Percentiles rank a stretch among this genome's conserved stretches.
These are phyloP conservation scores for Allium cepa DNA, from an alignment of 106 monocot genomes.

Conservation along the genomic window DNA sequence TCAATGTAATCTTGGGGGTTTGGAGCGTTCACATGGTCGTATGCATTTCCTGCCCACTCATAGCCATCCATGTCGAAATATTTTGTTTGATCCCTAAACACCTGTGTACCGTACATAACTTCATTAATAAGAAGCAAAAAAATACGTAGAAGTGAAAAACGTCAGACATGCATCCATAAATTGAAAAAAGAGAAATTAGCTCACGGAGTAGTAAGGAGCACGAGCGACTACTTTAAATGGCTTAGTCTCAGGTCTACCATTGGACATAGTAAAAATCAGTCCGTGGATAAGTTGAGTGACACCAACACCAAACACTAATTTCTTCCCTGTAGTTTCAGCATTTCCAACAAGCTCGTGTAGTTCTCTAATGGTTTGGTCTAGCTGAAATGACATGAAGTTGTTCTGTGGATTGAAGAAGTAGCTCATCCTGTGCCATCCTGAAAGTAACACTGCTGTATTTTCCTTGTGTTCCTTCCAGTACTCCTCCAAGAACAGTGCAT, in stretches of 20 bases:
- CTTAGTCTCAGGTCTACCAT: not conserved
- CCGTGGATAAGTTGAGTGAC: constrained; percentile 70
- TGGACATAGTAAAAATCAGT: constrained; percentile 45
- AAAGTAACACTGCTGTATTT: constrained; percentile 35
- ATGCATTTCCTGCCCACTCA: constrained; percentile 43
- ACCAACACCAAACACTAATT: constrained; percentile 53
- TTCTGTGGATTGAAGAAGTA: constrained; percentile 22
- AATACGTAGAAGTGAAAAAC: not conserved
- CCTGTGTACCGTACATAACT: constrained; percentile 11
- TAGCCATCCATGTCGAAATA: constrained; percentile 36
- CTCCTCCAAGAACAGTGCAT: constrained; percentile 61
- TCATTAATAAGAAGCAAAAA: not conserved
- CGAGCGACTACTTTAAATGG: constrained; percentile 52
- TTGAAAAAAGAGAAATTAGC: not conserved
- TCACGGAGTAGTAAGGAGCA: constrained; percentile 48
- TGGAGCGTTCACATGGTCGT: constrained; percentile 22
- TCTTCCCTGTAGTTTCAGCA: constrained; percentile 38
- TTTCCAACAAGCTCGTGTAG: constrained; percentile 64
- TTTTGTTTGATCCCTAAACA: constrained; percentile 35
- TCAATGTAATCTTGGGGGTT: constrained; percentile 30
- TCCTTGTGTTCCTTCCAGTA: constrained; percentile 63
- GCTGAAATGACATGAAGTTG: constrained; percentile 32
- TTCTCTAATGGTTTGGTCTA: constrained; percentile 49
- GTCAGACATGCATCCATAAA: too few relatives aligned
- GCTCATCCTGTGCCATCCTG: constrained; percentile 79